A percentile compares a stretch with the other conserved stretches of the same genome.
These are phyloP conservation scores for Penicillium odoratum DNA, from an alignment of 495 filamentous ascomycete genomes.

Conservation along the genomic window DNA sequence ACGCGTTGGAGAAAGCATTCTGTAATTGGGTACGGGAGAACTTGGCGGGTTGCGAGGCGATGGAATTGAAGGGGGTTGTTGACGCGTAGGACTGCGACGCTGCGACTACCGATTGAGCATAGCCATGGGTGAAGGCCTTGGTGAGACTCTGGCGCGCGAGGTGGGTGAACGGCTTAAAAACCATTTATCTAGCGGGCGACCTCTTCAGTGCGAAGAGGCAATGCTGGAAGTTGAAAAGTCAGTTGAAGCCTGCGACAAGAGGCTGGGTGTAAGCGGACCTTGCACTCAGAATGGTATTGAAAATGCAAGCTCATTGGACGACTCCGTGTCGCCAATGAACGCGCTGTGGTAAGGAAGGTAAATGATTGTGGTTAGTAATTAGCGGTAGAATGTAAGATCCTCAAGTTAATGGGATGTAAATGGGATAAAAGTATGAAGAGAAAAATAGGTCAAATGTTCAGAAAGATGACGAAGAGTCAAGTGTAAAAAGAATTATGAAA, in stretches of 20 bases:
- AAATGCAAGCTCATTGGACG: conserved; percentile 69
- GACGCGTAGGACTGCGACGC: conserved; percentile 88
- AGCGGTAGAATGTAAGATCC: not conserved
- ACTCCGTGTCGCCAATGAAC: conserved; percentile 57
- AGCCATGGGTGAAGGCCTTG: conserved; percentile 95
- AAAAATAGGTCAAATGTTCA: not conserved
- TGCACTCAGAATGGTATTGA: conserved; percentile 44
- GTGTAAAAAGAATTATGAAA: conserved; percentile 10
- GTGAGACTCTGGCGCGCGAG: conserved; percentile 95
- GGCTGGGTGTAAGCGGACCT: conserved; percentile 37
- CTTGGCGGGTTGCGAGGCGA: conserved; percentile 53
- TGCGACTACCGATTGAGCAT: conserved; percentile 95
- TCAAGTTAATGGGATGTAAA: conserved; percentile 5
- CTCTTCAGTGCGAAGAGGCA: conserved; percentile 53
- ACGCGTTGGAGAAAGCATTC: conserved; percentile 67
- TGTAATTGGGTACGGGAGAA: conserved; percentile 69
- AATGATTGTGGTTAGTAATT: conserved; percentile 7
- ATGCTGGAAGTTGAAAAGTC: conserved; percentile 26
- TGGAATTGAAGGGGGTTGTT: conserved; percentile 56
- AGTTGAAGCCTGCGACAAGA: not conserved
- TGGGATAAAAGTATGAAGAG: not conserved
- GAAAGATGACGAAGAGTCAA: conserved; percentile 9
- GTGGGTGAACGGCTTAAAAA: conserved; percentile 78
- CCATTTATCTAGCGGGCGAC: conserved; percentile 69
- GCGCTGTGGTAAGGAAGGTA: conserved; percentile 37